Conservation (phyloP, 202 grass and related monocot species). For the Cymbopogon flexuosus region DNA sequence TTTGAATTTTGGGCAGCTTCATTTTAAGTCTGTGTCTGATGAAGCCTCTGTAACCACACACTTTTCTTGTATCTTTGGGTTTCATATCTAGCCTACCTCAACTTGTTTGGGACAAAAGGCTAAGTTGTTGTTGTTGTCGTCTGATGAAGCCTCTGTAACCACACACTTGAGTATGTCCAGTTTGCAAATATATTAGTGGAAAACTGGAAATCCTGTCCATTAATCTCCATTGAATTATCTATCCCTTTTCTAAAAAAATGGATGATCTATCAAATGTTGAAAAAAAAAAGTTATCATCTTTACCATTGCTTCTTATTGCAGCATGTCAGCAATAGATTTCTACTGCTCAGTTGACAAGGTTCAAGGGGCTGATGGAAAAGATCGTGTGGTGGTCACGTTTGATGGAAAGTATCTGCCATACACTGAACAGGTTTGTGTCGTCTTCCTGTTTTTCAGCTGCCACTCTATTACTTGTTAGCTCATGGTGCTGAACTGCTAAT, state of each 20-base stretch:
- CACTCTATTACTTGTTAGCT: not conserved
- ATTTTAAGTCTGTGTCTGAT: not conserved
- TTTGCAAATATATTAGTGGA: not conserved
- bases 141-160: too few relatives aligned
- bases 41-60: not conserved
- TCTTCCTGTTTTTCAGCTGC: not conserved
- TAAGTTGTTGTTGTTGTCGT: too few relatives aligned
- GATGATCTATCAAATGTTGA: not conserved
- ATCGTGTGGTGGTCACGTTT: conserved; percentile 78
- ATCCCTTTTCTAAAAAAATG: not conserved
- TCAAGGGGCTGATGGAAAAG: conserved; percentile 72
- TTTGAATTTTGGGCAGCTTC: not conserved
- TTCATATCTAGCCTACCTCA: too few relatives aligned
- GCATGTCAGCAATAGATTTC: conserved; percentile 95
- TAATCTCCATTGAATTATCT: not conserved
- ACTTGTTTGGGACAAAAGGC: too few relatives aligned
- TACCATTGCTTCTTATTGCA: conserved; percentile 30
- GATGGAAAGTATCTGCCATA: conserved; percentile 88
- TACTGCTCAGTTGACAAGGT: conserved; percentile 92
- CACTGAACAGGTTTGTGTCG: conserved; percentile 71
- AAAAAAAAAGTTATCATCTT: not conserved
- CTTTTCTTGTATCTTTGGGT: too few relatives aligned
- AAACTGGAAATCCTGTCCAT: not conserved
- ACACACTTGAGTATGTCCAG: not conserved
- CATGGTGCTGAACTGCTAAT: not conserved